A percentile compares a stretch with the other conserved stretches of the same genome.
These are phyloP conservation scores for Austropuccinia psidii DNA, from an alignment of 1,284 basidiomycete species.

Conservation along the genomic window DNA sequence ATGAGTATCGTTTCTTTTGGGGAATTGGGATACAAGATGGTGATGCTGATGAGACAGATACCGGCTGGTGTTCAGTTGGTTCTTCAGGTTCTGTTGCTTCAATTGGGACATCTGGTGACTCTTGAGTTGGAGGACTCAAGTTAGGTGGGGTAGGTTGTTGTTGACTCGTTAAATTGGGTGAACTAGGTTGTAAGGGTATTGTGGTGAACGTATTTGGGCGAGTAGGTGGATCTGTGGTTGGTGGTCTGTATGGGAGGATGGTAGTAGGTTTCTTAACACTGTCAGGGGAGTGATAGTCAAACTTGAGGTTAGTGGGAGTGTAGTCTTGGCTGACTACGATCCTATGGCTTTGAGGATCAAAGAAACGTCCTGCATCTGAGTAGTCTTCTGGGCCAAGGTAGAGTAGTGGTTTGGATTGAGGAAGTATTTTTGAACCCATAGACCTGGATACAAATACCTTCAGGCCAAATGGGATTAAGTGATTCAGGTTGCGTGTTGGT, in stretches of 20 bases:
- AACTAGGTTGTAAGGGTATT: background rate
- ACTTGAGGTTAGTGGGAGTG: background rate
- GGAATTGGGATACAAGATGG: too few species aligned
- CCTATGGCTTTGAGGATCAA: background rate
- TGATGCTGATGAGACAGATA: too few species aligned
- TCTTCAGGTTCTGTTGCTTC: too few species aligned
- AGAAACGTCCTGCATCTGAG: conserved; percentile 9
- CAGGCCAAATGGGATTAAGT: too few species aligned
- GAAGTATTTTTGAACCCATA: background rate
- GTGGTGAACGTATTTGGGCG: background rate
- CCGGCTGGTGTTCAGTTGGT: too few species aligned
- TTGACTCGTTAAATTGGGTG: background rate
- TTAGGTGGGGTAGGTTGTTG: too few species aligned
- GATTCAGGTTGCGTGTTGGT: background rate
- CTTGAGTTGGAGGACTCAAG: too few species aligned
- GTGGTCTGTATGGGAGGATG: too few species aligned
- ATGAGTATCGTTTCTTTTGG: background rate
- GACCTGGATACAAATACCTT: background rate
- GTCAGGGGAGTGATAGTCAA: background rate
- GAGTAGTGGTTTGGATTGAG: background rate
- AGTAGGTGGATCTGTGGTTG: background rate
- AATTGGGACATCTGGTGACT: too few species aligned
- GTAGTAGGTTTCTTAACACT: background rate
- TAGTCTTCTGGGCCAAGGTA: background rate
- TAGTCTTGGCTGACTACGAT: conserved; percentile 7